These are phyloP conservation scores for Haberlea rhodopensis DNA, from an alignment of 257 asterid genomes.

Conservation along the genomic window DNA sequence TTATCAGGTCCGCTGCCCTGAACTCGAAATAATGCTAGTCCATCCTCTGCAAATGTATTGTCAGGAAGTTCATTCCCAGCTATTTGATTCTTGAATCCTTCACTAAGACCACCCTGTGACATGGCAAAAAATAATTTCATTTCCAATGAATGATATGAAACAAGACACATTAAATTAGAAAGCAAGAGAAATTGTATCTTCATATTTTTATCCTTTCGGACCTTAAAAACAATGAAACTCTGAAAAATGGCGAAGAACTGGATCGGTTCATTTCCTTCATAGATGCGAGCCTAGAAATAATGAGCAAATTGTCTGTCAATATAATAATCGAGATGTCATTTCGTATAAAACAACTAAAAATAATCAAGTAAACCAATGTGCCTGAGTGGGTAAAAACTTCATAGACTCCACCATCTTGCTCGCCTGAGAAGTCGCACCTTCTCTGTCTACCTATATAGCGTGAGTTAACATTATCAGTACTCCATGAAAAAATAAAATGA, in stretches of 20 bases:
- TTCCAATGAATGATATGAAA: slow-evolving; percentile 1
- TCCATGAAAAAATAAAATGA: slow-evolving; percentile 8
- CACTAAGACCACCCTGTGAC: slow-evolving; percentile 68
- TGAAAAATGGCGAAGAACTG: slow-evolving; percentile 68
- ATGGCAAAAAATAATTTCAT: slow-evolving; percentile 15
- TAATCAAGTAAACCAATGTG: slow-evolving; percentile 28
- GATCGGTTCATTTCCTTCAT: slow-evolving; percentile 65
- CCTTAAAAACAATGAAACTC: slow-evolving; percentile 67
- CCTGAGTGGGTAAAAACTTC: slow-evolving; percentile 89
- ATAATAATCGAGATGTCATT: slow-evolving; percentile 20
- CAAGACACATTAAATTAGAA: slow-evolving; percentile 15
- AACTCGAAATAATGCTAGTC: slow-evolving; percentile 66
- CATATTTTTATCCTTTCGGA: slow-evolving; percentile 23
- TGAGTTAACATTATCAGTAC: slow-evolving; percentile 30
- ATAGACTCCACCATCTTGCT: slow-evolving; percentile 86
- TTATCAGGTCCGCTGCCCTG: slow-evolving; percentile 72
- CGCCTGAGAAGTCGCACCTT: slow-evolving; percentile 73
- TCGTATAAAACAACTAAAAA: slow-evolving; percentile 14
- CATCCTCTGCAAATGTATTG: slow-evolving; percentile 56
- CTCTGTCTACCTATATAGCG: slow-evolving; percentile 70
- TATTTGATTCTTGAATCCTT: slow-evolving; percentile 53
- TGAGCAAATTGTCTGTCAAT: slow-evolving; percentile 10
- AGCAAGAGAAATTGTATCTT: slow-evolving; percentile 10
- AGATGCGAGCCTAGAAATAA: slow-evolving; percentile 58
- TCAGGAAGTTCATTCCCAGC: slow-evolving; percentile 58